A percentile compares a stretch with the other conserved stretches of the same genome.
Conservation (phyloP, 306 rosid species). For the Inga oerstediana region DNA sequence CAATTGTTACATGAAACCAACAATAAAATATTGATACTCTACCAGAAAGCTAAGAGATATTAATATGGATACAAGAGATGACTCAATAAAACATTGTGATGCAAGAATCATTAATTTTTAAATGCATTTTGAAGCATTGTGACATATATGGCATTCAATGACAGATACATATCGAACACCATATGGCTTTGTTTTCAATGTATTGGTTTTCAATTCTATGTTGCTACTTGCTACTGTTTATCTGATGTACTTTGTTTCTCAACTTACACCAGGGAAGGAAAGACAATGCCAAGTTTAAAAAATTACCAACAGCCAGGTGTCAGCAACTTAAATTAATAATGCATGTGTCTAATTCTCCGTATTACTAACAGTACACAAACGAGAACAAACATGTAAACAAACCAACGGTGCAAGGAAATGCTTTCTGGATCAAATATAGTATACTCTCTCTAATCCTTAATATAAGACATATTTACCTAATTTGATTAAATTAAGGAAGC, state of each 20-base stretch:
- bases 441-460: no score
- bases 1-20: constrained; percentile 34
- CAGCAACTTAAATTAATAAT: background rate
- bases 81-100: background rate
- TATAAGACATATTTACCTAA: no score
- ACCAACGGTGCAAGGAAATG: background rate
- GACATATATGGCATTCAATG: no score
- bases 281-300: background rate
- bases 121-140: no score
- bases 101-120: background rate
- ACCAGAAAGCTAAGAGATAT: background rate
- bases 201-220: background rate
- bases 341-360: background rate
- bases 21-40: background rate
- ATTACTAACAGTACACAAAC: background rate
- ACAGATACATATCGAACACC: background rate
- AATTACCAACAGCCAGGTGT: background rate
- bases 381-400: background rate
- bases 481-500: no score
- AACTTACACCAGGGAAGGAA: background rate
- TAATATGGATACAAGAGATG: background rate
- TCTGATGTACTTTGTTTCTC: background rate
- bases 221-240: background rate
- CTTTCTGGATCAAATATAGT: background rate
- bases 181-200: background rate